These are phyloP conservation scores for Quercus tomentella DNA, from an alignment of 331 rosid species.

Conservation along the genomic window DNA sequence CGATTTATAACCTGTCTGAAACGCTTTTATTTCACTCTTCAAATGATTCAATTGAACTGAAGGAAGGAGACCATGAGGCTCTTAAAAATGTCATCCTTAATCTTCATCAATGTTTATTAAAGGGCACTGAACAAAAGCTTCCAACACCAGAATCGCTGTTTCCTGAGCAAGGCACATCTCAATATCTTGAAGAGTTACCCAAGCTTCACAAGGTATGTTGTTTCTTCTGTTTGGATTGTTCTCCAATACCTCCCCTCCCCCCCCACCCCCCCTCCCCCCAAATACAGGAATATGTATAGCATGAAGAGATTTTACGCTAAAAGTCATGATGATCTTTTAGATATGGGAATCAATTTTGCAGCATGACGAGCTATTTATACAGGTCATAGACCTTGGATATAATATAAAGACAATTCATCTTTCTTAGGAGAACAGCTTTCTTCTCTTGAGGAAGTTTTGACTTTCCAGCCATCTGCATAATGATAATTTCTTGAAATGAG, in stretches of 20 bases:
- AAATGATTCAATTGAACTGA: conserved; percentile 37
- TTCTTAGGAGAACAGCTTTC: not conserved
- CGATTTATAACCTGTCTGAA: conserved; percentile 58
- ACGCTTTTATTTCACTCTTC: conserved; percentile 55
- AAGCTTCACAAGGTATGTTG: conserved; percentile 48
- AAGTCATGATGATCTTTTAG: not conserved
- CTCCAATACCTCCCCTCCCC: too few species aligned
- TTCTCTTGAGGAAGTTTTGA: not conserved
- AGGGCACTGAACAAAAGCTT: conserved; percentile 31
- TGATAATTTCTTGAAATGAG: not conserved
- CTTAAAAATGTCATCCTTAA: conserved; percentile 53
- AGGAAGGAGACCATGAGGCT: conserved; percentile 37
- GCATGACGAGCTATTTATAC: not conserved
- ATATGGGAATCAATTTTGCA: not conserved
- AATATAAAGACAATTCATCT: not conserved
- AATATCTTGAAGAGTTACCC: conserved; percentile 20
- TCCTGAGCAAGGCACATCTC: conserved; percentile 32
- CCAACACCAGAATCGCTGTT: conserved; percentile 26
- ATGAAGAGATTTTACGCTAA: too few species aligned
- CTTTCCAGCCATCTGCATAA: not conserved
- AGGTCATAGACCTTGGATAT: not conserved
- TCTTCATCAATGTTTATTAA: conserved; percentile 49
- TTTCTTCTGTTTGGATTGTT: conserved; percentile 1
- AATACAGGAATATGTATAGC: conserved; percentile 1
- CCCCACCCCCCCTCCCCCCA: too few species aligned